A percentile compares a stretch with the other conserved stretches of the same genome.
These are phyloP conservation scores for Ogataea philodendri DNA, from an alignment of 805 yeast genomes.

Conservation along the genomic window DNA sequence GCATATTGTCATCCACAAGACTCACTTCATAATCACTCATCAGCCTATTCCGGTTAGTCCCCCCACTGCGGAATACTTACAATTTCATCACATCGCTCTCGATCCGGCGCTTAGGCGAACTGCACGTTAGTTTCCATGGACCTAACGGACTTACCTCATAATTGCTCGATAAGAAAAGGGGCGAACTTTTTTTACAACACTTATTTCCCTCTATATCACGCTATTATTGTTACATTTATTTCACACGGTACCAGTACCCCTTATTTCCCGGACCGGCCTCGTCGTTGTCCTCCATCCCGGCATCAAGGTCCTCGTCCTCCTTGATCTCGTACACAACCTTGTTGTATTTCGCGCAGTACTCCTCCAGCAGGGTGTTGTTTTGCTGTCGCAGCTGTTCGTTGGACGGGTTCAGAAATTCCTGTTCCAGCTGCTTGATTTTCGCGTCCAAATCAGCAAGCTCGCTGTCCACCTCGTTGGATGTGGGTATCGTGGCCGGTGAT, in stretches of 20 bases:
- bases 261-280: slow-evolving; percentile 12
- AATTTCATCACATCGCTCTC: slow-evolving; percentile 96
- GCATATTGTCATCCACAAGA: slow-evolving; percentile 77
- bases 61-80: slow-evolving; percentile 39
- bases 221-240: not conserved
- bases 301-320: slow-evolving; percentile 19
- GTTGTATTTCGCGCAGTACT: slow-evolving; percentile 20
- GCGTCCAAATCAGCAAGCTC: slow-evolving; percentile 15
- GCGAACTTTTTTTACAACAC: slow-evolving; percentile 8
- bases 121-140: slow-evolving; percentile 19
- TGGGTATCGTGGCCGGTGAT: slow-evolving; percentile 7
- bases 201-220: not conserved
- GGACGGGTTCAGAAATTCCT: slow-evolving; percentile 25
- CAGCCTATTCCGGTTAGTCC: slow-evolving; percentile 41
- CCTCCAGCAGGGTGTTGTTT: slow-evolving; percentile 23
- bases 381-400: slow-evolving; percentile 15
- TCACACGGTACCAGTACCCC: slow-evolving; percentile 14
- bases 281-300: slow-evolving; percentile 20
- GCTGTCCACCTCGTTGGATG: slow-evolving; percentile 3
- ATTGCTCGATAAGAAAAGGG: slow-evolving; percentile 14
- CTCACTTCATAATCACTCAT: slow-evolving; percentile 92
- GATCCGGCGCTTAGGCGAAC: slow-evolving; percentile 74
- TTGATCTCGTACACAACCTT: slow-evolving; percentile 27
- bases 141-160: slow-evolving; percentile 17
- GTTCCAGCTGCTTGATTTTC: slow-evolving; percentile 17